Evolutionary conservation across 495 filamentous ascomycete genomes (phyloP).

Genomic region (Coniosporium apollinis): DNA sequence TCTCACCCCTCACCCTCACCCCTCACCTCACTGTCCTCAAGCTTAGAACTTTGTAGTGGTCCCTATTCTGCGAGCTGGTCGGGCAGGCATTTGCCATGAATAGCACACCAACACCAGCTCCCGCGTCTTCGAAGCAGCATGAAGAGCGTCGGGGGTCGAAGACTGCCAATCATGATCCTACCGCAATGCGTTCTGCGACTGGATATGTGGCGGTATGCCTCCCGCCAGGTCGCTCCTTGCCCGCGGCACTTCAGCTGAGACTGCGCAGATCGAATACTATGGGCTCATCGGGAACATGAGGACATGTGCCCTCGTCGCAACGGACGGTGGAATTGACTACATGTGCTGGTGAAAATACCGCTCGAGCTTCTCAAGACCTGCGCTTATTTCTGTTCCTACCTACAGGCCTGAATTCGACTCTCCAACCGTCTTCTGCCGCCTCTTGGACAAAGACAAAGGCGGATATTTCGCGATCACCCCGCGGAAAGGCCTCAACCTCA

Average conservation of each 20-base stretch:
- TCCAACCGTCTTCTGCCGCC: conserved; percentile 24
- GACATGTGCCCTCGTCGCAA: conserved; percentile 55
- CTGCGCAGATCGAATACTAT: conserved; percentile 51
- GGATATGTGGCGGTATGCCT: conserved; percentile 9
- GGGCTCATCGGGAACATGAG: conserved; percentile 63
- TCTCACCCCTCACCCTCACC: too few relatives aligned
- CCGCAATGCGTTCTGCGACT: conserved; percentile 4
- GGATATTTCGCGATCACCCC: conserved; percentile 50
- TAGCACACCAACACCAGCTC: too few relatives aligned
- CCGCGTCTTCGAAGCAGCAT: too few relatives aligned
- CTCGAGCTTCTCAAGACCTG: neutral
- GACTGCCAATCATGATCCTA: conserved; percentile 8
- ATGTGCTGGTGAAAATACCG: conserved; percentile 47
- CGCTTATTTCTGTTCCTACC: too few relatives aligned
- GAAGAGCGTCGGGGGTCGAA: too few relatives aligned
- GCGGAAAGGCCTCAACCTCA: conserved; percentile 27
- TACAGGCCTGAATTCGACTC: conserved; percentile 17
- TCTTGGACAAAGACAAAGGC: conserved; percentile 54
- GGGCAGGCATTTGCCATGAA: too few relatives aligned
- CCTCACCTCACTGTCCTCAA: too few relatives aligned
- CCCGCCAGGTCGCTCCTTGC: neutral
- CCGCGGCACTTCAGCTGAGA: neutral
- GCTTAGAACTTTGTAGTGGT: too few relatives aligned
- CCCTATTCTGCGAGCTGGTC: too few relatives aligned
- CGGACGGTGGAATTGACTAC: conserved; percentile 53